These are phyloP conservation scores for Dendrothele bispora DNA, from an alignment of 768 basidiomycete genomes.

Conservation along the genomic window DNA sequence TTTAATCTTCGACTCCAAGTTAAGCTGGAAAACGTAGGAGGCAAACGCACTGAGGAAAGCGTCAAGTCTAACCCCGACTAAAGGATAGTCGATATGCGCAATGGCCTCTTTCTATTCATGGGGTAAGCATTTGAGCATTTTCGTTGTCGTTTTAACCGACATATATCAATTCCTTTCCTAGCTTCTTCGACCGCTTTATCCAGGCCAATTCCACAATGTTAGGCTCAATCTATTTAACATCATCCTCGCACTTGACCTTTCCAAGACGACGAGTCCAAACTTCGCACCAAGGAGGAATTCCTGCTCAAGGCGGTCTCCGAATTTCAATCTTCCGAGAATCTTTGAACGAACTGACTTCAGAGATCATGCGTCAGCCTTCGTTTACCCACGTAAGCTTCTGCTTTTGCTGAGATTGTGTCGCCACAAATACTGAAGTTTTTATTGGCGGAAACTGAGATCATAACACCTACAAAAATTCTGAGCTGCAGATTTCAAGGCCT, in stretches of 20 bases:
- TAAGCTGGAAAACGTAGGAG: no score
- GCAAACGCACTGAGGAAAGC: no score
- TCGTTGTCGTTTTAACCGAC: no score
- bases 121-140: no score
- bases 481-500: slow-evolving; percentile 67
- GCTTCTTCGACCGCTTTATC: slow-evolving; percentile 77
- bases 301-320: slow-evolving; percentile 46
- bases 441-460: slow-evolving; percentile 30
- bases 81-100: no score
- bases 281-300: slow-evolving; percentile 83
- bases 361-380: slow-evolving; percentile 43
- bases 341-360: slow-evolving; percentile 47
- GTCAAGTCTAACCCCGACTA: no score
- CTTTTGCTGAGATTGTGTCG: background rate
- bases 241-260: slow-evolving; percentile 79
- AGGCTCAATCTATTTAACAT: slow-evolving; percentile 82
- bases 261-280: slow-evolving; percentile 54
- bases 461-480: slow-evolving; percentile 58
- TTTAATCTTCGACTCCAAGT: no score
- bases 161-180: slow-evolving; percentile 25
- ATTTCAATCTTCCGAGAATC: slow-evolving; percentile 58
- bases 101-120: no score
- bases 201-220: slow-evolving; percentile 76
- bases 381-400: slow-evolving; percentile 59
- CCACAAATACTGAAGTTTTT: background rate